A percentile compares a stretch with the other conserved stretches of the same genome.
phyloP scores from a whole-genome alignment of 2,329 filamentous ascomycete species.

The Sporothrix mexicana region DNA sequence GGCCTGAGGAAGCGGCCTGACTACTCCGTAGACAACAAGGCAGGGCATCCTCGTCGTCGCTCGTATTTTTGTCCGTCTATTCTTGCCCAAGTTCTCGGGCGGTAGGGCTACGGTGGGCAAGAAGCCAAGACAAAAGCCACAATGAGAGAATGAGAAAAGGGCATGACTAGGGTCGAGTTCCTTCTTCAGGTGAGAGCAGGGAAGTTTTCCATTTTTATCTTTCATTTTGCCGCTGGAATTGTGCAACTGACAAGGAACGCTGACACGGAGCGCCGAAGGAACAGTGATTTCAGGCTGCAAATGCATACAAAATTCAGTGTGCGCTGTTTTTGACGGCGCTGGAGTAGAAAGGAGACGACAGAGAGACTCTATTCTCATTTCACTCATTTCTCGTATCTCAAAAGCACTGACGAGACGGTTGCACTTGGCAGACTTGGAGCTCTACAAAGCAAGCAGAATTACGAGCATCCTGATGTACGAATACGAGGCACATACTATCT shows the following conservation, averaged over 20 bases:
- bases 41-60: conserved; percentile 10
- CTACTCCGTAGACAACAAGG: not conserved
- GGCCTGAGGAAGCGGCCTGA: not conserved
- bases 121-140: not conserved
- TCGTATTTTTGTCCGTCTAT: not conserved
- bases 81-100: not conserved
- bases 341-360: not conserved
- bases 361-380: not conserved
- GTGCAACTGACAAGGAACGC: not conserved
- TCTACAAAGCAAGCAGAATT: not conserved
- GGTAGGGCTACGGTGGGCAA: not conserved
- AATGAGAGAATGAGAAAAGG: not conserved
- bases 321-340: not conserved
- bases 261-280: conserved; percentile 3
- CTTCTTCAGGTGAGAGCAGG: not conserved
- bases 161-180: not conserved
- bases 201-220: not conserved
- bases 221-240: not conserved
- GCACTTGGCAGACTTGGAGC: not conserved
- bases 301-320: not conserved
- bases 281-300: conserved; percentile 2
- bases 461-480: not conserved
- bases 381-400: conserved; percentile 4
- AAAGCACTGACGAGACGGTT: not conserved
- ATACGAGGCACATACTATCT: not conserved